A percentile compares a stretch with the other conserved stretches of the same genome.
Conservation (phyloP, 495 filamentous ascomycete genomes). For the Penicillium cosmopolitanum region DNA sequence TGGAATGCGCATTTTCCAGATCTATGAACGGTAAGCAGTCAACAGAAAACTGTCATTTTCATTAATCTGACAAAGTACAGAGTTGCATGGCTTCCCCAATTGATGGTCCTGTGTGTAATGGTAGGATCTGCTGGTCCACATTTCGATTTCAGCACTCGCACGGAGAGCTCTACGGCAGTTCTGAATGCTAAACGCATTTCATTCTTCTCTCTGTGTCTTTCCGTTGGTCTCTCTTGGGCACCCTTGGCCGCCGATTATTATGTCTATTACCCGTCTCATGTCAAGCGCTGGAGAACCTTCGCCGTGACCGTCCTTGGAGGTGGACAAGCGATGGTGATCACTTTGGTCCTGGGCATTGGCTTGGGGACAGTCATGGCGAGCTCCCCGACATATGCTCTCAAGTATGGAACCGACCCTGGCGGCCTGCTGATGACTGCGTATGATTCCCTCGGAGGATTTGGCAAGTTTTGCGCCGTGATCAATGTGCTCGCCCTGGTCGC, state of each 20-base stretch:
- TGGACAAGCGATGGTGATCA: slow-evolving; percentile 54
- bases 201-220: slow-evolving; percentile 66
- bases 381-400: slow-evolving; percentile 53
- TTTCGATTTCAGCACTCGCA: slow-evolving; percentile 59
- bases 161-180: slow-evolving; percentile 38
- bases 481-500: slow-evolving; percentile 70
- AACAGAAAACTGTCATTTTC: background rate
- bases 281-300: slow-evolving; percentile 48
- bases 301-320: slow-evolving; percentile 54
- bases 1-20: slow-evolving; percentile 73
- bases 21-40: slow-evolving; percentile 58
- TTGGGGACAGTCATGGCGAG: slow-evolving; percentile 62
- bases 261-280: slow-evolving; percentile 58
- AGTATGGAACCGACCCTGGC: slow-evolving; percentile 62
- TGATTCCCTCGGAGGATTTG: slow-evolving; percentile 63
- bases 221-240: slow-evolving; percentile 57
- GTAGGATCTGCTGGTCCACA: slow-evolving; percentile 66
- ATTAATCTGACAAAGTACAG: slow-evolving; percentile 32
- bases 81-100: slow-evolving; percentile 71
- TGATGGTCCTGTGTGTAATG: slow-evolving; percentile 67
- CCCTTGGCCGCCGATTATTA: slow-evolving; percentile 59
- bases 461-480: slow-evolving; percentile 70
- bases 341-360: slow-evolving; percentile 71
- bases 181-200: slow-evolving; percentile 62
- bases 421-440: slow-evolving; percentile 69